Percentiles rank a stretch among this genome's conserved stretches.
Evolutionary conservation across 208 protist genomes (phyloP).

Genomic region (Acanthamoeba triangularis): DNA sequence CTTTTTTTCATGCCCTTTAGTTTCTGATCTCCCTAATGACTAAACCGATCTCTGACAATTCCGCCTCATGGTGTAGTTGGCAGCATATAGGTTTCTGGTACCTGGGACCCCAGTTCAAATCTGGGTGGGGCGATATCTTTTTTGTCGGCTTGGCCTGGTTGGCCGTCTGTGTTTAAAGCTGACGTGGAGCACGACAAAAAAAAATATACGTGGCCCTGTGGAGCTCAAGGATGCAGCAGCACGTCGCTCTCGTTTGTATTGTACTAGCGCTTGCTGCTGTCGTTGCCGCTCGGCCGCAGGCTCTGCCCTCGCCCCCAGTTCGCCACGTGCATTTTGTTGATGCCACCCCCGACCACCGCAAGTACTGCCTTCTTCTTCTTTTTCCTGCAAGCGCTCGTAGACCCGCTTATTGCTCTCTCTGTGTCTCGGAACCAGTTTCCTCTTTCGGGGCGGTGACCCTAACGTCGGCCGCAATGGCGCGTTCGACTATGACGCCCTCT

Average conservation of each 20-base stretch:
- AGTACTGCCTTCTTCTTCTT: neutral
- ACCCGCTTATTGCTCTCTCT: neutral
- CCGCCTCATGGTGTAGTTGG: constrained; percentile 26
- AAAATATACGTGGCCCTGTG: neutral
- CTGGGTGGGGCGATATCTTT: constrained; percentile 6
- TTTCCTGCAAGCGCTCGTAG: neutral
- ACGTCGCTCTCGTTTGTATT: no score
- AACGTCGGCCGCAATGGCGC: neutral
- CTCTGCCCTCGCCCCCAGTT: constrained; percentile 8
- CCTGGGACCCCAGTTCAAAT: constrained; percentile 38
- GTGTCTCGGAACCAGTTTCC: neutral
- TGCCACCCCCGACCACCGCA: neutral
- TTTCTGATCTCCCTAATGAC: no score
- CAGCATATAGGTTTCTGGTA: constrained; percentile 25
- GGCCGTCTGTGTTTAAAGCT: no score
- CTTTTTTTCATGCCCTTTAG: no score
- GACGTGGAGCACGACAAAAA: no score
- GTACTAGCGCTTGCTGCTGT: neutral
- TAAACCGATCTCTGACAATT: no score
- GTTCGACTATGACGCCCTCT: constrained; percentile 37
- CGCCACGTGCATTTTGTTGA: constrained; percentile 12
- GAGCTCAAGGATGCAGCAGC: neutral
- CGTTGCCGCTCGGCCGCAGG: neutral
- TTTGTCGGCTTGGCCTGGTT: no score
- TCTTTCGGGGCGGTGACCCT: constrained; percentile 35